Evolutionary conservation across 169 alveolate species (phyloP), one percentile per base, ranked within the genome.

Genomic region (Besnoitia besnoiti): DNA sequence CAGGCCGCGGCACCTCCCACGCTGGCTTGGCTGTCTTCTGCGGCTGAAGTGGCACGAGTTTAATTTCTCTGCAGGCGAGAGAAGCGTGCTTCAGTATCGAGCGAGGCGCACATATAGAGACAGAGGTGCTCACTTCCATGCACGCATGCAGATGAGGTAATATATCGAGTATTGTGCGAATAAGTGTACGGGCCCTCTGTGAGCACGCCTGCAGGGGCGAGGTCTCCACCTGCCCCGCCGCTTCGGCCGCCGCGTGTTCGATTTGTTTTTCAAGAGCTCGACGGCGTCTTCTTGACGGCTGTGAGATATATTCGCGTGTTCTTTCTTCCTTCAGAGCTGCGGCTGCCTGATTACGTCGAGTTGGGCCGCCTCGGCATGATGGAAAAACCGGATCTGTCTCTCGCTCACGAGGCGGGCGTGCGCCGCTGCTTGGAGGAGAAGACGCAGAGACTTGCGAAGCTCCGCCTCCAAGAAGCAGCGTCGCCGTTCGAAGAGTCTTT

Each of bases 291-390:
- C n/a, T n/a, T n/a, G n/a, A n/a, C n/a, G n/a, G n/a, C n/a, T n/a
- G n/a, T n/a, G n/a, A n/a, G n/a, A n/a, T n/a, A n/a, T 61, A 4
- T n/a, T n/a, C 37, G 12, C 10, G 5, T 2, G 39, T 67, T 5
- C 24, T 67, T 67, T 67, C 21, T 16, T 0, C 40, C 16, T 77
- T 40, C 87, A 77, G 87, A 77, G 40, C 40, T 77, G 87, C 49
- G 55, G 87, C 87, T 77, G 10, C 87, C 87, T 16, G 87, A 77
- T 37, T 77, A 30, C 40, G 87, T 77, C 59, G 87, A 44, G 55
- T 39, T 37, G 24, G 50, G 50, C 24, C 49, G 40, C 1, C 87
- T 77, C 5, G 61, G 44, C 33, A 5, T 77, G 87, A 77, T 77
- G 87, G 87, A 77, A 55, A 37, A 27, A 24, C 87, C 87, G 49